Percentiles rank a stretch among this genome's conserved stretches.
Conservation (phyloP, 2,329 filamentous ascomycete genomes). For the Neopestalotiopsis sp. region DNA sequence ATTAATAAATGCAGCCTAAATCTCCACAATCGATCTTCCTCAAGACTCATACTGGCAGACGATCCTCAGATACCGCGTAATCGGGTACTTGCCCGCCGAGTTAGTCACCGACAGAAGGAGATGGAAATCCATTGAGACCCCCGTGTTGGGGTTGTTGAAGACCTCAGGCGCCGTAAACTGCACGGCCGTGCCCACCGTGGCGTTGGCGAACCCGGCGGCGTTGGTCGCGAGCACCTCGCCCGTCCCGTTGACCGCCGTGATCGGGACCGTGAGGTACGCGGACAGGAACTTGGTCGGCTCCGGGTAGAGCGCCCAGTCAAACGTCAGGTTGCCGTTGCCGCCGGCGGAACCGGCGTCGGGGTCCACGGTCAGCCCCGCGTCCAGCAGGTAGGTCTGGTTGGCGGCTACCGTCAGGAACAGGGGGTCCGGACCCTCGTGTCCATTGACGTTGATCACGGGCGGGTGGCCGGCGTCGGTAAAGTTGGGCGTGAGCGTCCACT, state of each 20-base stretch:
- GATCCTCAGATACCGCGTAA: constrained; percentile 5
- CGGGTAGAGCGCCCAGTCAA: not conserved
- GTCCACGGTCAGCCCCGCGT: constrained; percentile 4
- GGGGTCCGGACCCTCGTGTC: constrained; percentile 1
- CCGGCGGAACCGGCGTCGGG: not conserved
- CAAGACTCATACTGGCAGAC: constrained; percentile 5
- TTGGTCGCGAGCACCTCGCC: not conserved
- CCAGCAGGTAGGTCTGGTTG: not conserved
- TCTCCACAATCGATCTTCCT: not conserved
- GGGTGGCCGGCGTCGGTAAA: constrained; percentile 23
- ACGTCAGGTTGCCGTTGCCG: not conserved
- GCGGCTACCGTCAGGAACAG: constrained; percentile 1
- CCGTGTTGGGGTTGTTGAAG: not conserved
- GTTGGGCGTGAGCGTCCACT: constrained; percentile 31
- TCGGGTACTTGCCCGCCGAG: constrained; percentile 2
- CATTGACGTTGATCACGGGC: constrained; percentile 16
- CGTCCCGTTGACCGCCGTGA: not conserved
- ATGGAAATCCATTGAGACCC: constrained; percentile 1
- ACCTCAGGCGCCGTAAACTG: not conserved
- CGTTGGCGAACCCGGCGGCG: constrained; percentile 10
- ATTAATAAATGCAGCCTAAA: no score
- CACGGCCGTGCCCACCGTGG: not conserved
- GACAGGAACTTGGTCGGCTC: not conserved
- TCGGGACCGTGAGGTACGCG: not conserved
- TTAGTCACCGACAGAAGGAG: constrained; percentile 7